Evolutionary conservation across 805 yeast species (phyloP), one percentile per base, ranked within the genome.

Genomic region (Candida tallmaniae): DNA sequence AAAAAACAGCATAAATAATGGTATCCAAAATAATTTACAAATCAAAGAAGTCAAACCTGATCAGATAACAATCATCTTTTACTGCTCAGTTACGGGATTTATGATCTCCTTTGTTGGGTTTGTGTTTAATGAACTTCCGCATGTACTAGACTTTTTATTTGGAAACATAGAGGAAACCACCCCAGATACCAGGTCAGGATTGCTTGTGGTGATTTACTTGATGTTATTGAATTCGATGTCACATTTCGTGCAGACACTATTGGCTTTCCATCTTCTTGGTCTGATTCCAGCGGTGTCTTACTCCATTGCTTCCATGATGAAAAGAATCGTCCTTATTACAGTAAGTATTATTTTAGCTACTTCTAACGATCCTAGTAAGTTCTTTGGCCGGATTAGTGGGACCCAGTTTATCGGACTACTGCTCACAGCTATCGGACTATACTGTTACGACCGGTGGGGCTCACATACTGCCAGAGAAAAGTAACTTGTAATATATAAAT

Each of bases 261-360:
- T 88, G 25, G 87, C 95, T 11, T 85, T 84, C 57, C 86, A 83
- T 60, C 65, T 88, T 21, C 60, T 88, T 29, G 93, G 95, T 14
- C 74, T 80, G 51, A 71, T 88, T 5, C 83, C 95, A 2, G 85
- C 96, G 0, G 79, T 88, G 9, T 76, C 93, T 3, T 88, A 86
- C 58, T 83, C 94, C 2, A 80, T 88, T 38, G 95, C 96, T 3
- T 78, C 85, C 27, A 73, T 88, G 74, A 74, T 88, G 76, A 88
- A 88, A 60, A 76, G 95, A 49, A 83, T 88, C n/a, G 83, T 85
- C 1, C 76, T 88, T 20, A 87, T 88, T 27, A 71, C 82, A 2
- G 80, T 81, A 1, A 84, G 95, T 47, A 83, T 89, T 5, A 29
- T 60, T 63, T 39, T 82, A 26, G 57, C 55, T 1, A 36, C 74